A percentile compares a stretch with the other conserved stretches of the same genome.
Evolutionary conservation across 2,329 filamentous ascomycete genomes (phyloP).

Genomic region (Trichoderma brevicompactum): DNA sequence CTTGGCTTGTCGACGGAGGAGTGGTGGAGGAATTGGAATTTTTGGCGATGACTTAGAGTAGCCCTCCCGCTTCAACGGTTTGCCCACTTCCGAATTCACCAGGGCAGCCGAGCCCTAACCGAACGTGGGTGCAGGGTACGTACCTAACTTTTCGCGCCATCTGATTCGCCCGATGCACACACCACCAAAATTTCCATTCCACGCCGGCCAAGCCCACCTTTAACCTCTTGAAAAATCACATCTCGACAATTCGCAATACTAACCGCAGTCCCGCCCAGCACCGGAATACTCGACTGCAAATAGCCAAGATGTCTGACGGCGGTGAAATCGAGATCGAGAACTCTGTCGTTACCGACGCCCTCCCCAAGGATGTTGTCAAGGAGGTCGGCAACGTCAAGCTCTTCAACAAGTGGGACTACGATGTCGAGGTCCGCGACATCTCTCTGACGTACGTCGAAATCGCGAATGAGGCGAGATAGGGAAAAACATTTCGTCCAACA

Average conservation of each 20-base stretch:
- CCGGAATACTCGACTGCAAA: conserved; percentile 46
- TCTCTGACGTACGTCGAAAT: conserved; percentile 82
- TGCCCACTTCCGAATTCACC: conserved; percentile 39
- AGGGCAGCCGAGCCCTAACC: conserved; percentile 52
- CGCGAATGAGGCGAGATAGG: conserved; percentile 18
- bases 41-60: conserved; percentile 38
- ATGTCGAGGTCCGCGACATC: conserved; percentile 99
- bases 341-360: conserved; percentile 74
- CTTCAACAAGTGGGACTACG: conserved; percentile 98
- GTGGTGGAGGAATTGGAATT: conserved; percentile 43
- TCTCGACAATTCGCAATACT: conserved; percentile 47
- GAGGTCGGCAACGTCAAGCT: conserved; percentile 94
- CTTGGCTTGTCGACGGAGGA: conserved; percentile 44
- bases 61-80: conserved; percentile 39
- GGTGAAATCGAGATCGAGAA: conserved; percentile 92
- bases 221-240: conserved; percentile 43
- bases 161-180: conserved; percentile 45
- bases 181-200: conserved; percentile 46
- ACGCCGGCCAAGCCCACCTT: conserved; percentile 42
- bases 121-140: conserved; percentile 38
- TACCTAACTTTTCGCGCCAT: conserved; percentile 35
- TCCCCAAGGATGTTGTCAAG: conserved; percentile 89
- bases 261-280: conserved; percentile 46
- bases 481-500: conserved; percentile 6
- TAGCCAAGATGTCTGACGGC: conserved; percentile 82